Evolutionary conservation across 2,329 filamentous ascomycete genomes (phyloP), one percentile per base, ranked within the genome.

Genomic region (Ramichloridium luteum): DNA sequence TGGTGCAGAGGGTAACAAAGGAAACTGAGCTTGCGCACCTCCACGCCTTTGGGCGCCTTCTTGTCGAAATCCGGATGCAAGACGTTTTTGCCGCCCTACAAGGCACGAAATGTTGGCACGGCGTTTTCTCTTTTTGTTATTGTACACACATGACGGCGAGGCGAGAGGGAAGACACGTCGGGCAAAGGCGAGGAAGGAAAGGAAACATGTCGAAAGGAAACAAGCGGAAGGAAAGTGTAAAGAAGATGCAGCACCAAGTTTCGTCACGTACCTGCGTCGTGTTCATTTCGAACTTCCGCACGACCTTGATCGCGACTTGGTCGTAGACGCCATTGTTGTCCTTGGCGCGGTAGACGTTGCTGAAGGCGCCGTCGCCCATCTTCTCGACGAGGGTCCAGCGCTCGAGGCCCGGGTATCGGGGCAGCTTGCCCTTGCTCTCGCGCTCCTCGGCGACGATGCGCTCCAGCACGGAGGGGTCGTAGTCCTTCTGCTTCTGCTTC

Each of bases 351-450:
- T 96, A 98, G 43, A 98, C 90, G 52, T 96, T 96, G 66, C 88
- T 96, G 68, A 98, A 98, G 38, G 90, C 90, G 39, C 90, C 90
- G 47, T 96, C 90, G 43, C 90, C 90, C 88, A 98, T 98, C 70
- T 96, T 96, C 61, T 93, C 86, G 31, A 90, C 37, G 18, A 94
- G 65, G 32, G 79, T 74, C 78, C 82, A 98, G 51, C 86, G 67
- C 48, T 93, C 84, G 23, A 93, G 64, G 22, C 83, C 83, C 1
- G 83, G 81, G 50, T 93, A 93, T 46, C 66, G 72, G 25, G 90
- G 88, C 51, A 96, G 77, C 58, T 86, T 93, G 53, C 75, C 75
- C 56, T 77, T 82, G 59, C 67, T 83, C 50, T 82, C 80, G 38
- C 85, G 83, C 65, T 96, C 90, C 55, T 96, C 90, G 35, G 84